Conservation (phyloP, 2,329 filamentous ascomycete species). For the Fusarium sp. region DNA sequence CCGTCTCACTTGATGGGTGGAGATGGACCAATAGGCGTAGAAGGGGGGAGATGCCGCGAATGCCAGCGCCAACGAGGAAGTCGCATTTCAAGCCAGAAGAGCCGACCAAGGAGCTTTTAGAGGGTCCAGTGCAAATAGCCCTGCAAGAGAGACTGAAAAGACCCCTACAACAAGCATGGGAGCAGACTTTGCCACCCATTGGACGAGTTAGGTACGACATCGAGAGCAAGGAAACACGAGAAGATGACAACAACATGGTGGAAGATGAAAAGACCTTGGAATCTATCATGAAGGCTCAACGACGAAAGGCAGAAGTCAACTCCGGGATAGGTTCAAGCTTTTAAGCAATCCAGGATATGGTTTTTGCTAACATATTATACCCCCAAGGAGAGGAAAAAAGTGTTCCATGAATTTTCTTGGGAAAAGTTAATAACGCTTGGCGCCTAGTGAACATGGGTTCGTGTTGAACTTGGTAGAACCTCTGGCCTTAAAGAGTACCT, state of each 20-base stretch:
- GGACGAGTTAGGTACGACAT: background rate
- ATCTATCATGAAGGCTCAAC: background rate
- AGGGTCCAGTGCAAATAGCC: background rate
- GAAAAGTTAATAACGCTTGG: background rate
- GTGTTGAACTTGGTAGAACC: background rate
- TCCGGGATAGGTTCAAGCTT: background rate
- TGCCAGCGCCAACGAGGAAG: conserved; percentile 4
- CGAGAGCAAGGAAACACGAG: background rate
- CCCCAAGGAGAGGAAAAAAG: background rate
- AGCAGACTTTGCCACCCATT: background rate
- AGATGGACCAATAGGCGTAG: conserved; percentile 34
- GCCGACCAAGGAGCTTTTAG: background rate
- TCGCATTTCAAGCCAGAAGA: background rate
- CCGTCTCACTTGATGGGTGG: conserved; percentile 37
- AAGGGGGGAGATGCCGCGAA: background rate
- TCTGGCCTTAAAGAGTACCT: background rate
- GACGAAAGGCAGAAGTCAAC: background rate
- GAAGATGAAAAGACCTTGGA: background rate
- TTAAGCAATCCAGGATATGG: background rate
- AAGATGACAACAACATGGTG: background rate
- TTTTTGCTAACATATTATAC: background rate
- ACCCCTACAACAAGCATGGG: background rate
- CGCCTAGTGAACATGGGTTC: background rate
- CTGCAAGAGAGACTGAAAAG: background rate
- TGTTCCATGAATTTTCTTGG: background rate